phyloP scores from a whole-genome alignment of 805 yeast species.

The Saturnispora gosingensis region DNA sequence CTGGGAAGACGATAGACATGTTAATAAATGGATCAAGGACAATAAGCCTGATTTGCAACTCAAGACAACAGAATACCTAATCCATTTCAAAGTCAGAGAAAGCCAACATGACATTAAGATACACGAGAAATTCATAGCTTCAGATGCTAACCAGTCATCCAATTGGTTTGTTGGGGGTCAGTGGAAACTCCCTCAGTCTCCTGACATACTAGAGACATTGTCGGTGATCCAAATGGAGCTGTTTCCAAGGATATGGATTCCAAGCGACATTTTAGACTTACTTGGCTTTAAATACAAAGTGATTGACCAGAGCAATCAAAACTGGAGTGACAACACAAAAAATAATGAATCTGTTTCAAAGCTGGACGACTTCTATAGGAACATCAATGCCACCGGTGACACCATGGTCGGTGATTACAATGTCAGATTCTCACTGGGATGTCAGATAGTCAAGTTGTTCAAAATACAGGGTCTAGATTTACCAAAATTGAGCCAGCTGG shows the following conservation, averaged over 20 bases:
- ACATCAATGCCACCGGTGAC: constrained; percentile 12
- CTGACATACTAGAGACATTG: constrained; percentile 14
- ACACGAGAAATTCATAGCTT: not conserved
- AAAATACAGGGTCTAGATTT: constrained; percentile 21
- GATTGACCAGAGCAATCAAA: constrained; percentile 19
- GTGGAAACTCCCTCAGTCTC: constrained; percentile 11
- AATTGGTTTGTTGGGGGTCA: constrained; percentile 2
- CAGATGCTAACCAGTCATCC: not conserved
- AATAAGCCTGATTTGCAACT: constrained; percentile 12
- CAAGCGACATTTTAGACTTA: constrained; percentile 22
- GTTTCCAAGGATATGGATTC: constrained; percentile 28
- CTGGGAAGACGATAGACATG: constrained; percentile 26
- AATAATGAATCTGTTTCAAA: not conserved
- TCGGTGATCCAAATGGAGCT: constrained; percentile 22
- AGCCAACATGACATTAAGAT: constrained; percentile 8
- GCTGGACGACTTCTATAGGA: constrained; percentile 17
- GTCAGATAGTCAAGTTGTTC: constrained; percentile 22
- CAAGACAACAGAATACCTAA: constrained; percentile 18
- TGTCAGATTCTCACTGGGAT: constrained; percentile 19
- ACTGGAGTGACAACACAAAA: constrained; percentile 13
- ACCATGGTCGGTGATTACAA: not conserved
- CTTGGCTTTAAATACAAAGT: constrained; percentile 19
- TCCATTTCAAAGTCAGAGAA: constrained; percentile 28
- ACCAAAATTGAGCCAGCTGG: constrained; percentile 14
- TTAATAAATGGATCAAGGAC: constrained; percentile 15